These are phyloP conservation scores for Macrophomina tecta DNA, from an alignment of 2,329 filamentous ascomycete species.

Conservation along the genomic window DNA sequence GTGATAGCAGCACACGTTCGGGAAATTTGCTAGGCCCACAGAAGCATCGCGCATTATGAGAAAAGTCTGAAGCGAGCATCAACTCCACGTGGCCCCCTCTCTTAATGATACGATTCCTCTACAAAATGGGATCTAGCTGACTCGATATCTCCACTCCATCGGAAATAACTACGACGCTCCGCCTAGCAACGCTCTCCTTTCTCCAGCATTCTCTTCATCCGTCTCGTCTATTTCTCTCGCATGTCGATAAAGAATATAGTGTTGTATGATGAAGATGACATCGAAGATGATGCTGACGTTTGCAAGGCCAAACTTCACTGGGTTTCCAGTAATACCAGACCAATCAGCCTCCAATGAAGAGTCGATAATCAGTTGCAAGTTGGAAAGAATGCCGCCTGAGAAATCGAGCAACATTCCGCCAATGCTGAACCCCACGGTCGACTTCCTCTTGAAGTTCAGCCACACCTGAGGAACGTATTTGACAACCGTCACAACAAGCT, in stretches of 20 bases:
- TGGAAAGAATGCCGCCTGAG: slow-evolving; percentile 78
- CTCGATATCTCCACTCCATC: too few species aligned
- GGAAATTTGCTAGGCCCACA: background rate
- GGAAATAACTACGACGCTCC: background rate
- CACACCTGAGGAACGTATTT: slow-evolving; percentile 81
- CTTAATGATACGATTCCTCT: too few species aligned
- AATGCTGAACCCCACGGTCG: slow-evolving; percentile 89
- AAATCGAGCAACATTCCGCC: slow-evolving; percentile 83
- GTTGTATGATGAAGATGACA: slow-evolving; percentile 82
- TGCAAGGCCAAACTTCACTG: slow-evolving; percentile 84
- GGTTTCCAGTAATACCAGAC: slow-evolving; percentile 89
- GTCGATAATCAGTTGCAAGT: slow-evolving; percentile 83
- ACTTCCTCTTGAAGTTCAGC: slow-evolving; percentile 82
- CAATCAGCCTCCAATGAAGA: slow-evolving; percentile 84
- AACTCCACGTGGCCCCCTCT: background rate
- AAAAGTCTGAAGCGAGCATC: background rate
- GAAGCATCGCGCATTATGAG: background rate
- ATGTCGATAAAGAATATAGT: slow-evolving; percentile 76
- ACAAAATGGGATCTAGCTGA: too few species aligned
- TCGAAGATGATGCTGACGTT: slow-evolving; percentile 90
- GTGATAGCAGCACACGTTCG: background rate
- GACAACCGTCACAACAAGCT: slow-evolving; percentile 83
- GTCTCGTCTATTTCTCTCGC: slow-evolving; percentile 37
- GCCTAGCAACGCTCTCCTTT: slow-evolving; percentile 1
- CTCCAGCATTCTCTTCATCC: slow-evolving; percentile 32